Base-by-base conservation (phyloP, 352 stramenopile species). In the Phytopythium litorale region DNA sequence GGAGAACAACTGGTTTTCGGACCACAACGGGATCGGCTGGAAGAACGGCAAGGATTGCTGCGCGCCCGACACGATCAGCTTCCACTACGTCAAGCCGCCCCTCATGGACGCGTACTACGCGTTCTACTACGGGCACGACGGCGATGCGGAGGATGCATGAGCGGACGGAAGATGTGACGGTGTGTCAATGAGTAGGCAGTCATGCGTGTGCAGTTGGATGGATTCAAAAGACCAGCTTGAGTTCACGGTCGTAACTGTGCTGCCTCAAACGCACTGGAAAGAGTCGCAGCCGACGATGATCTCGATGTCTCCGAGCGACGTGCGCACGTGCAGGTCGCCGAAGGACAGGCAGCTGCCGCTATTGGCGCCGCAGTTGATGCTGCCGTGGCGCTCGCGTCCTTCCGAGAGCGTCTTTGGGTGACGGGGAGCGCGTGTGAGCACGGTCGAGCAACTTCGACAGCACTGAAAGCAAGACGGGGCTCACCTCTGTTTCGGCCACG, bases 1-100 rank as follows among this genome's bases (percentile, higher is more conserved):
- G 30, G 84, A 93, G 65, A 92, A 90, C 68, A 95, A 95, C 66
- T 95, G 87, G 87, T 96, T 93, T 65, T 92, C 84, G 58, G 85
- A 96, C 64, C 84, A 93, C 54, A 62, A 79, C 42, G 84, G 84
- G 12, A 84, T 96, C 61, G 83, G 84, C 48, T 93, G 84, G 83
- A 79, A 89, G 64, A 93, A 88, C 58, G 87, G 76, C 51, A 72
- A 86, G 38, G 73, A 81, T 33, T 94, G 85, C 71, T 91, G 79
- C 53, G 84, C 87, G 11, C 83, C 84, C 0, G 84, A 94, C 67
- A 81, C 75, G 21, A 82, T 96, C 50, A 89, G 64, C 51, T 96
- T 94, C 67, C 87, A 96, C 69, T 96, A 96, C 59, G 73, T 96
- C 58, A 93, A 92, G 64, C 82, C 82, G 30, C 85, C 82, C 25